These are phyloP conservation scores for Ambrosiella xylebori DNA, from an alignment of 2,329 filamentous ascomycete species.

Conservation along the genomic window DNA sequence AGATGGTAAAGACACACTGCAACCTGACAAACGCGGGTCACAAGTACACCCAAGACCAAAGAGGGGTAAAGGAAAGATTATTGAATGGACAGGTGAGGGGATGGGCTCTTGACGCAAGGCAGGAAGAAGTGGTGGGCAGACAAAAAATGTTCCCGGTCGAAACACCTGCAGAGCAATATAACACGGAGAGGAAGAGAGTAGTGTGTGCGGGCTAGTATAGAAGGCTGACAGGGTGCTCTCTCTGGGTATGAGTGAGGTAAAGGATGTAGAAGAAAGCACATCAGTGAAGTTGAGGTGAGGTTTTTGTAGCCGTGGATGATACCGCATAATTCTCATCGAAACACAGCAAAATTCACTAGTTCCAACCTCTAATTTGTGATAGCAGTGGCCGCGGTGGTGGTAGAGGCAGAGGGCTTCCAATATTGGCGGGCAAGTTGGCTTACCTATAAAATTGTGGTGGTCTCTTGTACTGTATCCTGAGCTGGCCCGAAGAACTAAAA, in stretches of 20 bases:
- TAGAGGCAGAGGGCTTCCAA: no score
- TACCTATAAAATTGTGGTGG: no score
- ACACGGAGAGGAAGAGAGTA: neutral
- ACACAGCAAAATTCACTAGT: no score
- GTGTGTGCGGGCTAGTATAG: neutral
- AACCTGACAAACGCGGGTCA: neutral
- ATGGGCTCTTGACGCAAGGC: neutral
- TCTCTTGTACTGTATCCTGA: no score
- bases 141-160: neutral
- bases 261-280: neutral
- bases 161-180: neutral
- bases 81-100: neutral
- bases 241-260: neutral
- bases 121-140: neutral
- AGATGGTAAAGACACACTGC: neutral
- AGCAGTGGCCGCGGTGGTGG: no score
- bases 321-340: neutral
- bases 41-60: neutral
- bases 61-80: neutral
- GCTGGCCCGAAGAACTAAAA: no score
- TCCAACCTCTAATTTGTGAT: no score
- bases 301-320: neutral
- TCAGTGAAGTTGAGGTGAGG: neutral
- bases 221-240: neutral
- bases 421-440: no score